phyloP scores from a whole-genome alignment of 768 basidiomycete genomes.

The Termitomyces sp. region DNA sequence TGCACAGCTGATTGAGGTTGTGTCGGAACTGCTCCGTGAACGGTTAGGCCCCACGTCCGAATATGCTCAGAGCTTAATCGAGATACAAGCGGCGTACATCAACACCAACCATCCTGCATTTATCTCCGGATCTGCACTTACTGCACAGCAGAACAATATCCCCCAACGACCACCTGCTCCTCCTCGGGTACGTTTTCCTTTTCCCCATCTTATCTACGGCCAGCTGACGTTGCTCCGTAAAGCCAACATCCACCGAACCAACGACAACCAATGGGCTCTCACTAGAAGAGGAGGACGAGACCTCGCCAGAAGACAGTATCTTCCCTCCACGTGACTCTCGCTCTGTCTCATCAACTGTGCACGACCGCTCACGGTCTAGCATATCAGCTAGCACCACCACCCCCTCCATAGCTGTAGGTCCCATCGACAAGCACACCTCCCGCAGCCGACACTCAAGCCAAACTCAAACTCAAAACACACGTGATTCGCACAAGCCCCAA shows the following conservation, averaged over 20 bases:
- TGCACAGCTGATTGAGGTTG: constrained; percentile 90
- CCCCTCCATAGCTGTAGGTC: constrained; percentile 19
- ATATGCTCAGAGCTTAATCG: constrained; percentile 93
- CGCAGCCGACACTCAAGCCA: constrained; percentile 20
- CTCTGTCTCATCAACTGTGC: constrained; percentile 70
- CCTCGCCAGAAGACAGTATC: constrained; percentile 53
- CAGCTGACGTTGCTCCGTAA: constrained; percentile 14
- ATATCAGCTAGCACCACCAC: constrained; percentile 28
- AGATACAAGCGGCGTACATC: constrained; percentile 98
- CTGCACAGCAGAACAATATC: constrained; percentile 42
- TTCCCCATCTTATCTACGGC: constrained; percentile 9
- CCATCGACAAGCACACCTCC: constrained; percentile 27
- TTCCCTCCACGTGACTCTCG: constrained; percentile 51
- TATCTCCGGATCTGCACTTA: constrained; percentile 69
- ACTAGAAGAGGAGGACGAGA: constrained; percentile 56
- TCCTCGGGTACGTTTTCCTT: constrained; percentile 44
- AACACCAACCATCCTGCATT: constrained; percentile 99
- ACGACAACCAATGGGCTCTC: constrained; percentile 44
- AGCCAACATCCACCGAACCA: constrained; percentile 66
- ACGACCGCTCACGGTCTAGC: constrained; percentile 63
- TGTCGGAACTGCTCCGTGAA: constrained; percentile 94
- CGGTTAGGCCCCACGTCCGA: constrained; percentile 94
- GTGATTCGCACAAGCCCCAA: constrained; percentile 25
- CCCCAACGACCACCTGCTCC: constrained; percentile 39
- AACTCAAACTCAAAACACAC: constrained; percentile 10